Evolutionary conservation across 192 early-diverging fungal genomes (phyloP), one percentile per base, ranked within the genome.

Genomic region (Podila horticola): DNA sequence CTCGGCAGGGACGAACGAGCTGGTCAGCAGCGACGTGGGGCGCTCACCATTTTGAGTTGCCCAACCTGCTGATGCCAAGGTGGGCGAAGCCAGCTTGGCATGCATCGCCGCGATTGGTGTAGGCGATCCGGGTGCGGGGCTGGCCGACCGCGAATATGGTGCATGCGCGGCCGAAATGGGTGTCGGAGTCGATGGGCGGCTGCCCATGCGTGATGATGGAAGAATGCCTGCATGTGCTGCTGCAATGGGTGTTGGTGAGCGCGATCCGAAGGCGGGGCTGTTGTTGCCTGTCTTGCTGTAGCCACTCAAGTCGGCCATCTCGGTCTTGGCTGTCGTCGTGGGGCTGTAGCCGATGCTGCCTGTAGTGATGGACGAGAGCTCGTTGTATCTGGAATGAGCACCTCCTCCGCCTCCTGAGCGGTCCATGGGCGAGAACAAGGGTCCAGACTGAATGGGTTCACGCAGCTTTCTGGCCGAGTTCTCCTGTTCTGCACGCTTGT

Each of bases 231-330:
- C 30, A 34, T 77, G 64, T 0, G 75, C 75, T 10, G 64, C 64
- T 2, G 75, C 75, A 19, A 79, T 79, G 12, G 74, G 74, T n/a
- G 74, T 77, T 34, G 74, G 68, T 29, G 74, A 71, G 2, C 68
- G 51, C 0, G 75, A 71, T 45, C 69, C 69, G 6, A 71, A 29
- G 1, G 58, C 69, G 4, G 67, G 52, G 29, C 58, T 67, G 29
- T 48, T 67, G 26, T 38, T 26, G 28, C 24, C 13, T 20, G 34
- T 64, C 20, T 45, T 29, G 7, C 10, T n/a, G 6, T 17, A 11
- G 0, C 19, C 36, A 58, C 62, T 49, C 38, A 77, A 10, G 15
- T 77, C 69, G 1, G 38, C 62, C 75, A 77, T 77, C 50, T 77
- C 75, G 55, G 75, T 71, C 49, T 33, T 68, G 9, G 30, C 30